These are phyloP conservation scores for Fusarium kyushuense DNA, from an alignment of 2,329 filamentous ascomycete genomes.

Conservation along the genomic window DNA sequence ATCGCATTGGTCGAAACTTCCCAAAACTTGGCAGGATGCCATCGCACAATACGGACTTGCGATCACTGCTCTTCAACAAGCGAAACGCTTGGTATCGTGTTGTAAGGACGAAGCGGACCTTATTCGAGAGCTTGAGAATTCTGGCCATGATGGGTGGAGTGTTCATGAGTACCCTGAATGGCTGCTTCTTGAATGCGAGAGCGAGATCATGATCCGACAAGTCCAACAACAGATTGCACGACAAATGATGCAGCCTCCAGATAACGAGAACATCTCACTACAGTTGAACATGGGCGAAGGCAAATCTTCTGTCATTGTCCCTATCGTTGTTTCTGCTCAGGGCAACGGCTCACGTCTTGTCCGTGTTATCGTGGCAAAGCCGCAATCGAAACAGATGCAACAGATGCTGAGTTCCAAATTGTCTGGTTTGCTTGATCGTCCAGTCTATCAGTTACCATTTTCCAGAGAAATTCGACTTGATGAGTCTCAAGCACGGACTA, in stretches of 20 bases:
- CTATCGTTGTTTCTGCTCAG: slow-evolving; percentile 68
- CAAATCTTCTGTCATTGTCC: slow-evolving; percentile 77
- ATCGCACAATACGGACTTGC: slow-evolving; percentile 55
- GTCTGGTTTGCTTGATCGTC: slow-evolving; percentile 66
- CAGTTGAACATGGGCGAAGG: slow-evolving; percentile 80
- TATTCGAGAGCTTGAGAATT: slow-evolving; percentile 59
- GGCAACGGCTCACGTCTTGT: slow-evolving; percentile 65
- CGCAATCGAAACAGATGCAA: slow-evolving; percentile 71
- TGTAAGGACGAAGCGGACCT: slow-evolving; percentile 50
- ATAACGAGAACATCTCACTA: slow-evolving; percentile 64
- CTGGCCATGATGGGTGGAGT: slow-evolving; percentile 68
- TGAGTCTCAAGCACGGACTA: too few species aligned
- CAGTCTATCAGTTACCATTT: slow-evolving; percentile 69
- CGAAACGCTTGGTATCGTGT: slow-evolving; percentile 54
- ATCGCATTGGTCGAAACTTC: too few species aligned
- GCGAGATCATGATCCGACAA: slow-evolving; percentile 68
- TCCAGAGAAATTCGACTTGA: slow-evolving; percentile 61
- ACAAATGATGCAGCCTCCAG: slow-evolving; percentile 63
- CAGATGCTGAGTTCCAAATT: slow-evolving; percentile 53
- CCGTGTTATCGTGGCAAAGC: slow-evolving; percentile 70
- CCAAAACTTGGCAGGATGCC: too few species aligned
- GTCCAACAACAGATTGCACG: slow-evolving; percentile 69
- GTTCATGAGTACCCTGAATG: slow-evolving; percentile 66
- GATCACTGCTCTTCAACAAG: slow-evolving; percentile 57
- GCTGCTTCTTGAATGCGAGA: slow-evolving; percentile 74